phyloP scores from a whole-genome alignment of 2,329 filamentous ascomycete species.

The Penicillium hesseltinei region DNA sequence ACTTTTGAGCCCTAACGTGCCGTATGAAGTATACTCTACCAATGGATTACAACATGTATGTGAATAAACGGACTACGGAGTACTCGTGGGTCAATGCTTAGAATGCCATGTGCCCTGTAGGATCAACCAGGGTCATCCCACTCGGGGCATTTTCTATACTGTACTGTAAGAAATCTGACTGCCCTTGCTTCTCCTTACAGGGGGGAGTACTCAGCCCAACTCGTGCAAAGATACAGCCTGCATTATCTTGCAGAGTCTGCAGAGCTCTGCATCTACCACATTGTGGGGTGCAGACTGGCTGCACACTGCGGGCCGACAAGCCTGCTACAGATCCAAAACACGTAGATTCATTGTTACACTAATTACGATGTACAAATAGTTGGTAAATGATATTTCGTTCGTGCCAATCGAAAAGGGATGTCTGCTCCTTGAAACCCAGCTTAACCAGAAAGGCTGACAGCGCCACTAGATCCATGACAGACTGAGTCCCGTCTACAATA shows the following conservation, averaged over 20 bases:
- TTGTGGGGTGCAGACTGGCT: conserved; percentile 17
- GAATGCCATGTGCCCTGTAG: conserved; percentile 4
- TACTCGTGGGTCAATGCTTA: conserved; percentile 8
- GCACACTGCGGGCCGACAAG: conserved; percentile 1
- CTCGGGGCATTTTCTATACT: conserved; percentile 9
- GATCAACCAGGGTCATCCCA: not conserved
- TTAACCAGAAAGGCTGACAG: not conserved
- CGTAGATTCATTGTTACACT: not conserved
- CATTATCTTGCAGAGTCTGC: conserved; percentile 19
- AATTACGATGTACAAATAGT: not conserved
- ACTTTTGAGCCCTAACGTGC: not conserved
- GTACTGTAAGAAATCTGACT: conserved; percentile 4
- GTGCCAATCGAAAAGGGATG: not conserved
- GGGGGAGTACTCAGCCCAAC: not conserved
- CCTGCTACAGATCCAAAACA: not conserved
- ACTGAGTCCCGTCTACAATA: not conserved
- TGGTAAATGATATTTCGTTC: too few relatives aligned
- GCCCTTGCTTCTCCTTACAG: conserved; percentile 13
- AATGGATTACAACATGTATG: not conserved
- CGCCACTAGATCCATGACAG: not conserved
- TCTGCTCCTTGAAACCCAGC: not conserved
- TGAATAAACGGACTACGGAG: not conserved
- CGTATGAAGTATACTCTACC: not conserved
- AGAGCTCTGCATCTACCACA: conserved; percentile 5
- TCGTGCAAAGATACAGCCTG: conserved; percentile 8